Evolutionary conservation across 495 filamentous ascomycete species (phyloP), one percentile per base, ranked within the genome.

Genomic region (Pseudoneurospora amorphoporcata): DNA sequence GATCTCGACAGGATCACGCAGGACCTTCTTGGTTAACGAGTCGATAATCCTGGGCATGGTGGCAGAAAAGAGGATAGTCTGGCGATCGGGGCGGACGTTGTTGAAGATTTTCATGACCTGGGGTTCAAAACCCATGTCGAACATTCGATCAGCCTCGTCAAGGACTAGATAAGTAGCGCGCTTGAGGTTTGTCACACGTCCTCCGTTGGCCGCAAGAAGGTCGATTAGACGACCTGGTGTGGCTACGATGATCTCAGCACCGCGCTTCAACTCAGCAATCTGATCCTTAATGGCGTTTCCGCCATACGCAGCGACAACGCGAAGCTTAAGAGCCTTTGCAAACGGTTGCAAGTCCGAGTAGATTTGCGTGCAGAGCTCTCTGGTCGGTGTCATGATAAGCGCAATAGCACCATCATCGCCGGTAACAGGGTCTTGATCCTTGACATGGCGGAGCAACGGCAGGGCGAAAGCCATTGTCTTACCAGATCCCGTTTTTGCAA

Each of bases 101-200:
- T 86, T 88, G 76, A 98, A 88, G 71, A 99, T 94, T 80, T 97
- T 98, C 92, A 95, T 95, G 68, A 99, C 94, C 77, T 98, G 96
- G 1, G 95, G 95, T 80, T 97, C 95, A 73, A 99, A 98, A 6
- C 96, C 96, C 96, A 99, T 98, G 79, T 99, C 96, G 76, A 98
- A 98, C 96, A 99, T 99, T 61, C 96, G 90, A 77, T 99, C 96
- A 23, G 96, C 96, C 80, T 99, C 96, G 77, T 99, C 96, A 41
- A 99, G 87, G 17, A 98, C 95, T 17, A 97, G 86, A 76, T 97
- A 98, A 0, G 93, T 97, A 42, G 97, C 92, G 42, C 96, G 86
- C 68, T 88, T 90, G 29, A 98, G 85, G 77, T 97, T 98, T 2
- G 93, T 97, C 14, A 98, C 95, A 73, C 96, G 87, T 6, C 95